Evolutionary conservation across 345 rosid species (phyloP), one percentile per base, ranked within the genome.

Genomic region (Ceriops tagal): DNA sequence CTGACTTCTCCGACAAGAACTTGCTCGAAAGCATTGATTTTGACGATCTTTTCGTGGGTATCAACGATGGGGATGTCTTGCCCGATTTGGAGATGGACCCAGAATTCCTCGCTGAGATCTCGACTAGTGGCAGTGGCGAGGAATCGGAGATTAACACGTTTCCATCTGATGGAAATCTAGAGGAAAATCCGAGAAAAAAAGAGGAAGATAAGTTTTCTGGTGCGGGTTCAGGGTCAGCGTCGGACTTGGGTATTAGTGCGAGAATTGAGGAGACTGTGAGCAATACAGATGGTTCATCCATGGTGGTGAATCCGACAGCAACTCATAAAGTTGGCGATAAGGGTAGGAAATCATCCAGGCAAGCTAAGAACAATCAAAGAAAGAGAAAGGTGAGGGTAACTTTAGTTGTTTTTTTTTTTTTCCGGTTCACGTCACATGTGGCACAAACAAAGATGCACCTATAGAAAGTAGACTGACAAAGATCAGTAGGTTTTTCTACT

Each of bases 81-180:
- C 96, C 97, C 2, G 93, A 86, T 61, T 76, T 89, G 92, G 97
- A 91, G 79, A 79, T 89, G 80, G 91, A 81, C 68, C 79, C 84
- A 1, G 97, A 89, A 69, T 75, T 87, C 67, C 82, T 88, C 7
- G 88, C 87, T 0, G 96, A 91, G 24, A 81, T 82, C 69, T 86
- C 96, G 47, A 67, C 76, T 13, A 62, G 83, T 30, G 15, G 30
- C 24, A 22, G 85, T 1, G 84, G 85, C 5, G 92, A 89, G 64
- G 97, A 89, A 28, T 86, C 87, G 8, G 88, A 89, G 58, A 63
- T 68, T 57, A 78, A 80, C 72, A 71, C 78, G 1, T 82, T 86
- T 0, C 26, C 57, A 3, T 74, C 84, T 0, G 26, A 61, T 9
- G 86, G 67, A 9, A 83, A 73, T 58, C 67, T 51, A 16, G 82